A percentile compares a stretch with the other conserved stretches of the same genome.
These are phyloP conservation scores for Petrea volubilis DNA, from an alignment of 257 asterid genomes.

Conservation along the genomic window DNA sequence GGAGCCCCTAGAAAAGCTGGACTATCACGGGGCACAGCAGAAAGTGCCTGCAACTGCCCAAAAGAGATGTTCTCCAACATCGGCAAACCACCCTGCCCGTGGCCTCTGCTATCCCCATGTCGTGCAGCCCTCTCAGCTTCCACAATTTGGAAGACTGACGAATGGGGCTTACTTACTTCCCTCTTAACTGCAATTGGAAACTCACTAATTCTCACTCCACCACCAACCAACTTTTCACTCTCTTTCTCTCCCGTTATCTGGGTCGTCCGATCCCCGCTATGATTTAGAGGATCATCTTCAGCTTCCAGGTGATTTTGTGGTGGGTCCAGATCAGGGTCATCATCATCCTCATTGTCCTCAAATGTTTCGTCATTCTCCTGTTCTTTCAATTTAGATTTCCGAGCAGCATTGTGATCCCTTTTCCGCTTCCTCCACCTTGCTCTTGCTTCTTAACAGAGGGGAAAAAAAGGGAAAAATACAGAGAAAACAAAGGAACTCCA, in stretches of 20 bases:
- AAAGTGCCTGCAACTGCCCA: constrained; percentile 88
- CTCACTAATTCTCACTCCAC: constrained; percentile 54
- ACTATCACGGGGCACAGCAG: constrained; percentile 71
- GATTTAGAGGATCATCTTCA: constrained; percentile 50
- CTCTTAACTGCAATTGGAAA: constrained; percentile 77
- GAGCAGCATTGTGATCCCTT: constrained; percentile 59
- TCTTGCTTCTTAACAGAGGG: constrained; percentile 58
- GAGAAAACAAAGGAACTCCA: not conserved
- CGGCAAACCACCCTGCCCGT: constrained; percentile 45
- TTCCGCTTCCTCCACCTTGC: constrained; percentile 95
- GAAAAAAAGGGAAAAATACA: not conserved
- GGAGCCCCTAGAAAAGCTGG: constrained; percentile 41
- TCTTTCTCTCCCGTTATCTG: constrained; percentile 42
- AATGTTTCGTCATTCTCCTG: constrained; percentile 64
- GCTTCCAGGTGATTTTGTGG: constrained; percentile 48
- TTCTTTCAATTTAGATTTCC: constrained; percentile 63
- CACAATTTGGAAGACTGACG: constrained; percentile 62
- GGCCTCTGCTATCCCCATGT: constrained; percentile 57
- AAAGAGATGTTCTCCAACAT: constrained; percentile 82
- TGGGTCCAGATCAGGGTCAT: constrained; percentile 64
- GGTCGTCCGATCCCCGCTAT: constrained; percentile 36
- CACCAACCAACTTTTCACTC: constrained; percentile 59
- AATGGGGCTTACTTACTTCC: constrained; percentile 70
- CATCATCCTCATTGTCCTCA: constrained; percentile 89
- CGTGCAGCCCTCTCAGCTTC: constrained; percentile 67